phyloP scores from a whole-genome alignment of 2,329 filamentous ascomycete genomes.

The Talaromyces sp. region DNA sequence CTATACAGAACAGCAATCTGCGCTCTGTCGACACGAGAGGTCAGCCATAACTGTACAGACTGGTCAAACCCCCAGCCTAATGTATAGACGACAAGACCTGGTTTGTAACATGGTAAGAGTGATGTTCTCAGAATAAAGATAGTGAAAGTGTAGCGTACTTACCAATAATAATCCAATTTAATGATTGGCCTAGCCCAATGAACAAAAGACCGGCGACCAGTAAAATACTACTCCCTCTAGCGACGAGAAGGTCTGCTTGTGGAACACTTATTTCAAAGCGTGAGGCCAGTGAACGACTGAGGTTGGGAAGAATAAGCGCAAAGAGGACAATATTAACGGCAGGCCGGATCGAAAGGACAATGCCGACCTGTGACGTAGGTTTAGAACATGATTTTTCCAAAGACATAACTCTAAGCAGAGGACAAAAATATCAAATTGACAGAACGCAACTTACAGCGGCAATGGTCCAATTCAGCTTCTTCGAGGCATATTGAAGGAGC shows the following conservation, averaged over 20 bases:
- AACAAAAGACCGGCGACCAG: neutral
- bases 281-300: neutral
- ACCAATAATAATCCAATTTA: neutral
- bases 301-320: slow-evolving; percentile 3
- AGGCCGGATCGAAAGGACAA: neutral
- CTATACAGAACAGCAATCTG: slow-evolving; percentile 3
- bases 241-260: slow-evolving; percentile 2
- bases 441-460: slow-evolving; percentile 4
- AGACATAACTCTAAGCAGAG: no score
- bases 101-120: neutral
- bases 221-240: neutral
- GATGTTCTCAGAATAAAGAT: neutral
- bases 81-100: neutral
- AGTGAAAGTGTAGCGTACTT: neutral
- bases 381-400: no score
- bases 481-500: slow-evolving; percentile 3
- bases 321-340: slow-evolving; percentile 4
- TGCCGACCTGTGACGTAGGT: neutral
- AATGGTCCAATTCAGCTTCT: slow-evolving; percentile 1
- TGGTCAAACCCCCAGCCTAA: slow-evolving; percentile 1
- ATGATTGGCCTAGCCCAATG: slow-evolving; percentile 5
- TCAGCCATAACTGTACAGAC: slow-evolving; percentile 6
- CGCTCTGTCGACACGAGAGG: slow-evolving; percentile 2
- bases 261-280: neutral
- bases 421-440: no score